phyloP scores from a whole-genome alignment of 495 filamentous ascomycete species.

The Entonaema liquescens region DNA sequence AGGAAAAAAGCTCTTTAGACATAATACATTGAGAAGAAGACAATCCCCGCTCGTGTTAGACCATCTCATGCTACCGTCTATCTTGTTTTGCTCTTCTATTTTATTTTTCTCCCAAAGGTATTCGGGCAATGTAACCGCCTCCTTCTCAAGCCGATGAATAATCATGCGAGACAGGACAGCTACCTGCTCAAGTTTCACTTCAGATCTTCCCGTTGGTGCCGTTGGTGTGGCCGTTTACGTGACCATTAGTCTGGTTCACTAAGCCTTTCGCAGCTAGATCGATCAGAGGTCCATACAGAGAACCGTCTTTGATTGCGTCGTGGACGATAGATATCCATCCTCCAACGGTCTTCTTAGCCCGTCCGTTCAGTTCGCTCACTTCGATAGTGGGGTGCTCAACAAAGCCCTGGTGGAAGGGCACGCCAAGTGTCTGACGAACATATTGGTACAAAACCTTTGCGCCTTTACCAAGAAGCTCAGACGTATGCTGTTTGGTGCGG shows the following conservation, averaged over 20 bases:
- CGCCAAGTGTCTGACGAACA: constrained; percentile 51
- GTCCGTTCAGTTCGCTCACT: constrained; percentile 23
- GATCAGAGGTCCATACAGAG: constrained; percentile 38
- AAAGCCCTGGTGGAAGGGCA: constrained; percentile 57
- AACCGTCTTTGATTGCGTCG: constrained; percentile 42
- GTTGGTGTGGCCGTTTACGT: constrained; percentile 20
- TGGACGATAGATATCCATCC: constrained; percentile 45
- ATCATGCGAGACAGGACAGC: neutral
- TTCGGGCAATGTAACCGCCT: neutral
- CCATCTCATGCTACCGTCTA: neutral
- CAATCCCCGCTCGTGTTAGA: neutral
- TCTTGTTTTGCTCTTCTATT: neutral
- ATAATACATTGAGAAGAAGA: constrained; percentile 14
- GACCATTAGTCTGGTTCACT: constrained; percentile 20
- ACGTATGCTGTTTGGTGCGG: constrained; percentile 17
- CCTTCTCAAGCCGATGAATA: neutral
- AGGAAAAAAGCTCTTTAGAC: constrained; percentile 23
- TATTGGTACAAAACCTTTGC: constrained; percentile 53
- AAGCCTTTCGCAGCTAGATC: constrained; percentile 29
- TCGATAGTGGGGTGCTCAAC: constrained; percentile 53
- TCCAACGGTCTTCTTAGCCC: constrained; percentile 37
- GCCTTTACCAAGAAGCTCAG: constrained; percentile 25
- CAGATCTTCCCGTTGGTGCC: constrained; percentile 24
- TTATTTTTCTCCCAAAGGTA: neutral
- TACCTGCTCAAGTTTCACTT: neutral